These are phyloP conservation scores for Brassica rapa DNA, from an alignment of 345 rosid genomes.

Conservation along the genomic window DNA sequence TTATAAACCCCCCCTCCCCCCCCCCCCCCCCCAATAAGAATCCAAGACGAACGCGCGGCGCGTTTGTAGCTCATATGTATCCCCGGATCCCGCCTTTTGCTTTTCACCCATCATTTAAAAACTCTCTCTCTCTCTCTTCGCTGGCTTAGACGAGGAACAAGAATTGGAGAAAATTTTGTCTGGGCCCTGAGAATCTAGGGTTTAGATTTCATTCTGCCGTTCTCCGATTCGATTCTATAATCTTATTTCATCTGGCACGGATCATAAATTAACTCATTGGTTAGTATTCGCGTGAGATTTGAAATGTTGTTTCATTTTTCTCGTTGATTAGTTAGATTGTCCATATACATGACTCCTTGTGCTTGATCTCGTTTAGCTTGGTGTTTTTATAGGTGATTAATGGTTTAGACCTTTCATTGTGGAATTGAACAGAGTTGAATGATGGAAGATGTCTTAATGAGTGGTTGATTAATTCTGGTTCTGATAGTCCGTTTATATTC, in stretches of 20 bases:
- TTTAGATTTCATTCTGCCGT: not conserved
- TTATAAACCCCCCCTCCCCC: too few species aligned
- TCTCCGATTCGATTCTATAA: conserved; percentile 22
- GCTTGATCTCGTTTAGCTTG: conserved; percentile 10
- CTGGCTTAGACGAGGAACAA: conserved; percentile 18
- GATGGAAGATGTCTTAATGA: conserved; percentile 47
- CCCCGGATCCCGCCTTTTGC: conserved; percentile 43
- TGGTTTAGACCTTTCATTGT: not conserved
- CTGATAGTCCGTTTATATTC: conserved; percentile 42
- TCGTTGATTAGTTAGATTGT: conserved; percentile 22
- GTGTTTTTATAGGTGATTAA: not conserved
- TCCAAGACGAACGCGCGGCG: conserved; percentile 9
- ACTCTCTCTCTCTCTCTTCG: not conserved
- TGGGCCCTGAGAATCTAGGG: conserved; percentile 30
- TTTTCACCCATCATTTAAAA: conserved; percentile 31
- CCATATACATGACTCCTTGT: not conserved
- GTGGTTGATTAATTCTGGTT: conserved; percentile 42
- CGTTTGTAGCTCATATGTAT: conserved; percentile 11
- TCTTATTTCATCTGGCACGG: conserved; percentile 14
- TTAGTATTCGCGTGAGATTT: conserved; percentile 35
- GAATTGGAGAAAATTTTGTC: not conserved
- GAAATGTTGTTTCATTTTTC: not conserved
- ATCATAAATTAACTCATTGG: not conserved
- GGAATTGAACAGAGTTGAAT: conserved; percentile 27
- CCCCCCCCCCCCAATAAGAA: not conserved